A percentile compares a stretch with the other conserved stretches of the same genome.
Evolutionary conservation across 768 basidiomycete species (phyloP).

Genomic region (Lentinula sp.): DNA sequence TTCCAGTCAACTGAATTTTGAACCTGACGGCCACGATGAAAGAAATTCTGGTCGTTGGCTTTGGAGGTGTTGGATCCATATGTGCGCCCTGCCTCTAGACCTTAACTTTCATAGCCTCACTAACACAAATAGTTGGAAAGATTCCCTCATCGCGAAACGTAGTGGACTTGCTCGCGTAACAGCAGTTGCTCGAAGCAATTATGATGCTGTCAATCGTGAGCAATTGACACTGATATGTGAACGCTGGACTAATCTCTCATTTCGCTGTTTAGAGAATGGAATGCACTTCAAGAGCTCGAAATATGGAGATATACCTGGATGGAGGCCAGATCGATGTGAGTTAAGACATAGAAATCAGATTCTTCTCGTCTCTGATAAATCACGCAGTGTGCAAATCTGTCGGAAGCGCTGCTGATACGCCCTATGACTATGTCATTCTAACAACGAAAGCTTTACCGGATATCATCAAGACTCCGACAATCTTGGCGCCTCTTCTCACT

Average conservation of each 20-base stretch:
- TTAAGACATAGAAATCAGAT: conserved; percentile 2
- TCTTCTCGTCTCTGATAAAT: neutral
- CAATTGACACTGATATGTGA: neutral
- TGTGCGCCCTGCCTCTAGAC: conserved; percentile 34
- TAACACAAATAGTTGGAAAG: conserved; percentile 22
- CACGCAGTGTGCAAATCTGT: conserved; percentile 51
- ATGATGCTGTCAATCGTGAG: conserved; percentile 44
- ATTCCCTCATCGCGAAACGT: conserved; percentile 49
- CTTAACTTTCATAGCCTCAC: neutral
- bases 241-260: neutral
- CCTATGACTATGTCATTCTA: conserved; percentile 62
- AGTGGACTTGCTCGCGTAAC: conserved; percentile 62
- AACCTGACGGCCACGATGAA: conserved; percentile 16
- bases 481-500: conserved; percentile 53
- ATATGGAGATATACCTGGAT: conserved; percentile 51
- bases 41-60: conserved; percentile 56
- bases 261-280: conserved; percentile 37
- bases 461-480: conserved; percentile 43
- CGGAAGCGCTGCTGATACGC: conserved; percentile 49
- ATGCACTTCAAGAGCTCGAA: conserved; percentile 51
- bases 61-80: conserved; percentile 61
- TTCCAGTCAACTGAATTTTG: too few species aligned
- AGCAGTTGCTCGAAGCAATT: conserved; percentile 68
- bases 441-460: conserved; percentile 73
- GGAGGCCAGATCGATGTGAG: conserved; percentile 63